phyloP scores from a whole-genome alignment of 352 stramenopile genomes.

The Aphanomyces euteiches region DNA sequence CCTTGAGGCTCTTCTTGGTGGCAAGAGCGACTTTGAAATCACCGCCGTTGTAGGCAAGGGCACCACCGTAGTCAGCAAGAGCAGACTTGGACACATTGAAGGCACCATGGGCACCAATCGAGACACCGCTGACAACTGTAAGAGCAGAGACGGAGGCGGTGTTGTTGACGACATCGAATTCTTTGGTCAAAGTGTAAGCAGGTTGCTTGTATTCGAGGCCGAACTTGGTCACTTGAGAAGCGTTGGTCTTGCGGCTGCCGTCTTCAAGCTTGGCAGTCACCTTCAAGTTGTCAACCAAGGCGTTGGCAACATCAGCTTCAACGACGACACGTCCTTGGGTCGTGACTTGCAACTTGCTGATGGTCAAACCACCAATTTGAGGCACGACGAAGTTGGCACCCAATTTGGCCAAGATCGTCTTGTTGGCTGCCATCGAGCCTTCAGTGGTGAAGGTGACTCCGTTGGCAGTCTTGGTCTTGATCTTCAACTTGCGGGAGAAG shows the following conservation, averaged over 20 bases:
- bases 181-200: conserved; percentile 65
- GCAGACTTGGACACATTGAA: conserved; percentile 82
- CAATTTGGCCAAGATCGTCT: conserved; percentile 81
- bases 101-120: conserved; percentile 57
- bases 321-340: conserved; percentile 72
- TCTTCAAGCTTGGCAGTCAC: conserved; percentile 83
- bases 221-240: conserved; percentile 61
- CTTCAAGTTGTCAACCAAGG: conserved; percentile 70
- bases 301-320: conserved; percentile 73
- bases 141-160: conserved; percentile 53
- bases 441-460: conserved; percentile 82
- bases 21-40: conserved; percentile 70
- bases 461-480: conserved; percentile 74
- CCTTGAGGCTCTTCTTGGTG: conserved; percentile 80
- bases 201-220: conserved; percentile 76
- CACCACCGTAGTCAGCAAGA: conserved; percentile 74
- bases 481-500: conserved; percentile 77
- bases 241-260: conserved; percentile 71
- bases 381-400: conserved; percentile 33
- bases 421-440: conserved; percentile 72
- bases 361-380: conserved; percentile 58
- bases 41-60: conserved; percentile 56
- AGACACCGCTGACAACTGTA: conserved; percentile 56
- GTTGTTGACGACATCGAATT: conserved; percentile 68
- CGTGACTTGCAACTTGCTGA: conserved; percentile 86